Conservation (phyloP, 768 basidiomycete species). For the Auricularia sp. region DNA sequence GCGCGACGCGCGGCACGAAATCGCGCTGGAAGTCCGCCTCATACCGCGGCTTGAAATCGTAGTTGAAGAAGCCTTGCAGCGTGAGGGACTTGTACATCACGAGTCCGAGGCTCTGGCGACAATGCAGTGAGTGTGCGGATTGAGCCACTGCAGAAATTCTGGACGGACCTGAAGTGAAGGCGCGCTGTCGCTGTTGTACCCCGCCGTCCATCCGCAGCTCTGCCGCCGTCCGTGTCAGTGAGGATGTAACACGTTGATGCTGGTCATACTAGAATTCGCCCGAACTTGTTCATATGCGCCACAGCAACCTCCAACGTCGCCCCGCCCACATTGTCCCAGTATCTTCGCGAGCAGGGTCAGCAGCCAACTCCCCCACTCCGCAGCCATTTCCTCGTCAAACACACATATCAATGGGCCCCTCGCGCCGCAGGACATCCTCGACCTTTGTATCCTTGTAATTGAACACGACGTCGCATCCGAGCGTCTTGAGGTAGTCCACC, state of each 20-base stretch:
- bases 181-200: too few relatives aligned
- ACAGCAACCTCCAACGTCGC: conserved; percentile 21
- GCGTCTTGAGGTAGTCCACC: conserved; percentile 44
- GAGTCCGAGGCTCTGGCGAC: background rate
- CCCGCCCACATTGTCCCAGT: conserved; percentile 26
- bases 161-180: too few relatives aligned
- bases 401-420: conserved; percentile 51
- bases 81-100: background rate
- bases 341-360: conserved; percentile 10
- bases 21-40: background rate
- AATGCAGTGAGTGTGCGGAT: too few relatives aligned
- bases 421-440: conserved; percentile 38
- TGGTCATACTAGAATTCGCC: background rate
- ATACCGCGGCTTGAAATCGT: background rate
- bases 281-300: conserved; percentile 2
- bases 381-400: background rate
- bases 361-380: background rate
- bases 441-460: conserved; percentile 60
- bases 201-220: too few relatives aligned
- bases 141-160: too few relatives aligned
- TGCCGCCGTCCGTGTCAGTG: too few relatives aligned
- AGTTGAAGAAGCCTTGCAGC: background rate
- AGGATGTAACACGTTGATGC: too few relatives aligned
- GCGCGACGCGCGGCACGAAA: background rate
- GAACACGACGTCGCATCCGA: conserved; percentile 61